Base-by-base conservation (phyloP, 2,329 filamentous ascomycete genomes). In the Coleophoma crateriformis region DNA sequence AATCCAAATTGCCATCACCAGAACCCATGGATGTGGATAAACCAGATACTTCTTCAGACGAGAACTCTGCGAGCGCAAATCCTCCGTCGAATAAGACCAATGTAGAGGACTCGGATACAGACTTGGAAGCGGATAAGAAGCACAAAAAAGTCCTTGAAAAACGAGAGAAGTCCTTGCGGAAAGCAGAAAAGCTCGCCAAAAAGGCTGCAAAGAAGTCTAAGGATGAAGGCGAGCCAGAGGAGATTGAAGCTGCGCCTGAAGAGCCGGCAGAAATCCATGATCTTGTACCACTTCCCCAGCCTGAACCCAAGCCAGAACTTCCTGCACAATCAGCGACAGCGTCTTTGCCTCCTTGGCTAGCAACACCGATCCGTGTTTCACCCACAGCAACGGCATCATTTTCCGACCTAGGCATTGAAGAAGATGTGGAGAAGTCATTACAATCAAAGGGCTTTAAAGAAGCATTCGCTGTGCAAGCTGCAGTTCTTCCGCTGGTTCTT, bases 281-380 rank as follows among this genome's bases (percentile, higher is more conserved):
- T 19, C 74, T 97, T 1, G 82, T 87, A 49, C 90, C 90, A 7
- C 73, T 96, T 17, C 90, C 90, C 7, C 90, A 96, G 58, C 90
- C 88, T 12, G 78, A 79, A 33, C 80, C 79, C 1, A 74, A 81
- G 1, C 71, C 76, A 1, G 77, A 83, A 42, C 70, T 78, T 32
- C 71, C 73, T 1, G 75, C 79, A 46, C 76, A 77, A 47, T 82
- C 85, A 2, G 78, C 78, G n/a, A 90, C 89, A 66, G 85, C 90
- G 32, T 87, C 87, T 1, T 73, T 96, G 3, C 92, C 92, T 0
- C 58, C 75, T 3, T 97, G 92, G 92, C 75, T 96, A 12, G 82
- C 86, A 5, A 77, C 83, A 12, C 90, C 91, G 0, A 77, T 86
- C n/a, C 77, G 79, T 22, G 82, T 90, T 4, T 76, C 83, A 1